Evolutionary conservation across 2,329 filamentous ascomycete genomes (phyloP).

Genomic region (Apiospora arundinis): DNA sequence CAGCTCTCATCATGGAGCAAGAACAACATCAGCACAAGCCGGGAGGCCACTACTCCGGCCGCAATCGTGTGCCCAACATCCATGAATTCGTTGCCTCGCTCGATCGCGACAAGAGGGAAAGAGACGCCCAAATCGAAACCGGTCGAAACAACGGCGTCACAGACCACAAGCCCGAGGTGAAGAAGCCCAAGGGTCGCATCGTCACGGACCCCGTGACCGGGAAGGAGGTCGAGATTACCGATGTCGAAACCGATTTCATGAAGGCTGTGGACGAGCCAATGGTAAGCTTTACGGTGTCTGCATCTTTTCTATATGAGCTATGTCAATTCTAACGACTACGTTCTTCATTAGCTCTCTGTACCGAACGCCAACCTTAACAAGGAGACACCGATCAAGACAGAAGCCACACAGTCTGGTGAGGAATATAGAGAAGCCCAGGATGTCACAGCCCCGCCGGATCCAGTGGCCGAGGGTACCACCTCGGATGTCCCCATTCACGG

Average conservation of each 20-base stretch:
- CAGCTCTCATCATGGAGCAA: slow-evolving; percentile 34
- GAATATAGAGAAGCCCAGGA: slow-evolving; percentile 89
- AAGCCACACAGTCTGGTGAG: slow-evolving; percentile 71
- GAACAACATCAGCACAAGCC: slow-evolving; percentile 37
- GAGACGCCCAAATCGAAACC: slow-evolving; percentile 75
- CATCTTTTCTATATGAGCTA: not conserved
- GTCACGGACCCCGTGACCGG: slow-evolving; percentile 92
- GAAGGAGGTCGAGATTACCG: slow-evolving; percentile 83
- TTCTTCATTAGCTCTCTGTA: slow-evolving; percentile 67
- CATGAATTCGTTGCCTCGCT: slow-evolving; percentile 81
- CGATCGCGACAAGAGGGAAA: slow-evolving; percentile 77
- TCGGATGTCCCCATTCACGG: slow-evolving; percentile 95
- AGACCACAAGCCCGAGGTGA: slow-evolving; percentile 50
- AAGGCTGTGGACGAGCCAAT: slow-evolving; percentile 74
- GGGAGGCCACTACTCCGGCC: slow-evolving; percentile 73
- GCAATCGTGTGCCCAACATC: slow-evolving; percentile 86
- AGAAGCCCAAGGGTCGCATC: slow-evolving; percentile 55
- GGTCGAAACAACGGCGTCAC: slow-evolving; percentile 39
- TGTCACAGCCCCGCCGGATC: slow-evolving; percentile 88
- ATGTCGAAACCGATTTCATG: slow-evolving; percentile 74
- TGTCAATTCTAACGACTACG: not conserved
- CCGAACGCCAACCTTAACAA: slow-evolving; percentile 90
- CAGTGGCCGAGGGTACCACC: slow-evolving; percentile 79
- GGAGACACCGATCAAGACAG: slow-evolving; percentile 73
- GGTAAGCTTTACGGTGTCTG: slow-evolving; percentile 53